Percentiles rank a stretch among this genome's conserved stretches.
These are phyloP conservation scores for Aspergillus sp. DNA, from an alignment of 2,329 filamentous ascomycete genomes.

Conservation along the genomic window DNA sequence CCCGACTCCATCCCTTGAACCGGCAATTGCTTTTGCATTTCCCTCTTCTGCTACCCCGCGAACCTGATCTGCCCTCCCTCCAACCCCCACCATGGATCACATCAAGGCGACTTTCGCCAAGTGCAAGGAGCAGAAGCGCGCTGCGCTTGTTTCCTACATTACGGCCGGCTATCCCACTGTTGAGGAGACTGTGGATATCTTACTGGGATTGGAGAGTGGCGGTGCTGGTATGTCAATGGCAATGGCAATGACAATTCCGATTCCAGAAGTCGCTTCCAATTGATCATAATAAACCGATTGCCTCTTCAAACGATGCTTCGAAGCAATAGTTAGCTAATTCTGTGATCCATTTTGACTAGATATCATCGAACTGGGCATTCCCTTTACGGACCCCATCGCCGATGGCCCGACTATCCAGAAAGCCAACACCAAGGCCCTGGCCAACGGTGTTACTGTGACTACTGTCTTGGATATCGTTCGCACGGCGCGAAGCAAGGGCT, in stretches of 20 bases:
- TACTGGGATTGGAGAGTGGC: constrained; percentile 84
- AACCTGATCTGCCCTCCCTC: constrained; percentile 5
- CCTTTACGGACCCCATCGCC: constrained; percentile 96
- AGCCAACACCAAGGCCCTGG: constrained; percentile 80
- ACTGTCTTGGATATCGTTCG: constrained; percentile 76
- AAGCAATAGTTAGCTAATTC: neutral
- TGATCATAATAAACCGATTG: neutral
- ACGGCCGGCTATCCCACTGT: constrained; percentile 84
- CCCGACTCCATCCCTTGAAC: neutral
- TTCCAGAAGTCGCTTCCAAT: no score
- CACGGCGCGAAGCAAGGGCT: constrained; percentile 65
- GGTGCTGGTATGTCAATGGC: constrained; percentile 60
- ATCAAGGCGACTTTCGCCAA: constrained; percentile 50
- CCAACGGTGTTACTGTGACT: constrained; percentile 78
- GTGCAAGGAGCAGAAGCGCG: constrained; percentile 53
- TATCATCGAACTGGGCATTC: constrained; percentile 88
- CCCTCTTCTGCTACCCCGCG: neutral
- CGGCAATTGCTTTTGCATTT: neutral
- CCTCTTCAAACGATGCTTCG: neutral
- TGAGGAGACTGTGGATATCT: constrained; percentile 72
- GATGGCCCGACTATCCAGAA: constrained; percentile 96
- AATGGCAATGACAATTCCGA: no score
- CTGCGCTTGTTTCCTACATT: constrained; percentile 90
- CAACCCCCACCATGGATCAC: constrained; percentile 39
- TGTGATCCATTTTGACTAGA: constrained; percentile 47